Base-by-base conservation (phyloP, 768 basidiomycete genomes). In the Leccinellum rugosiceps region DNA sequence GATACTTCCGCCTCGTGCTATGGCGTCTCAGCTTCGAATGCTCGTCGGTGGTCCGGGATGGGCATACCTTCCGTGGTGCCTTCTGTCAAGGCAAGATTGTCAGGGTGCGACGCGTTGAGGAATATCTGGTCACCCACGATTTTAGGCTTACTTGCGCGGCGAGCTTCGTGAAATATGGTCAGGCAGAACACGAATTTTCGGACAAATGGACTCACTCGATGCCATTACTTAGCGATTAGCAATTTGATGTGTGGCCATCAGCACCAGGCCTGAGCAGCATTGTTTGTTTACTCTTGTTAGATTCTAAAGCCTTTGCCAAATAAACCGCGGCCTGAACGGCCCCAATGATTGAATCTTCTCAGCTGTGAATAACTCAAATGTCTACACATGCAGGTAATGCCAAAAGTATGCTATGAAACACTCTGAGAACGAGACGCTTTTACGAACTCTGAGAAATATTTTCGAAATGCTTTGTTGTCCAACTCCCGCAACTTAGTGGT, bases 381-480 rank as follows among this genome's bases (percentile, higher is more conserved):
- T 11, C 25, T 45, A 38, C 49, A 52, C n/a, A 58, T 53, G 56
- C 50, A 52, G 25, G 49, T 35, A 56, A 50, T 53, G 50, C 32
- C 51, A 57, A 49, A 50, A 50, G 26, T 51, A 64, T 59, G 70
- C 77, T 81, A 87, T 75, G 84, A 82, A 57, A 76, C 62, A 21
- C 67, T 73, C 56, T 68, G 72, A 57, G 81, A 76, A 58, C 88
- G 84, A 49, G 87, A 88, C 50, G 86, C 81, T 55, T 85, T 83
- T 48, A 94, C 86, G 64, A 93, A 84, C 65, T 93, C 92, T 25
- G 87, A 82, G 72, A 92, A 93, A 74, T 91, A 94, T 78, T 90
- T 93, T 65, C 88, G 80, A 76, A 94, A 94, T 34, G 71, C 75
- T 69, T 88, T 92, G 62, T 78, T 76, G 66, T 94, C 92, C 56